Conservation (phyloP, 2,329 filamentous ascomycete species). For the Ophiosphaerella herpotricha region DNA sequence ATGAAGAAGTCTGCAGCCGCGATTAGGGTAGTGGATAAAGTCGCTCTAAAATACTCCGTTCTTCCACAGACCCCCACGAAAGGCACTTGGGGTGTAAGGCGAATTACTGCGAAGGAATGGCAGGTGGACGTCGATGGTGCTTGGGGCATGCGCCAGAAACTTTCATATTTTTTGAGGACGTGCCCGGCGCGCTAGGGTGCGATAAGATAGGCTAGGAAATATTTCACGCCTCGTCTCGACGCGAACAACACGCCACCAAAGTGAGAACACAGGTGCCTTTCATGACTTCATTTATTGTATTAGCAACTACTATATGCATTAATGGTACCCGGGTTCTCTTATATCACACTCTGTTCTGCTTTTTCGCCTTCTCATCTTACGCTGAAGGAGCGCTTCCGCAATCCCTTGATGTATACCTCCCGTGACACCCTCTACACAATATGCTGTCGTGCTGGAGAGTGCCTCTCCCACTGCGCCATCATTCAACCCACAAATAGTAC, state of each 20-base stretch:
- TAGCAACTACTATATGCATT: background rate
- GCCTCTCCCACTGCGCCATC: constrained; percentile 67
- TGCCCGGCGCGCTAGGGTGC: constrained; percentile 20
- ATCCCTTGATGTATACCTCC: constrained; percentile 70
- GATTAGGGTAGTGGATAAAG: background rate
- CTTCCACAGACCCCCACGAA: background rate
- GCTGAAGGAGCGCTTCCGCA: constrained; percentile 55
- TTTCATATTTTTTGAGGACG: constrained; percentile 28
- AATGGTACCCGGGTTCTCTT: background rate
- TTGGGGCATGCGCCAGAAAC: constrained; percentile 23
- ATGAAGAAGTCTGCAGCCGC: constrained; percentile 2
- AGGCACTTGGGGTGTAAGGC: constrained; percentile 12
- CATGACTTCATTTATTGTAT: background rate
- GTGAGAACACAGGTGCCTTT: background rate
- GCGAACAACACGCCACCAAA: too few species aligned
- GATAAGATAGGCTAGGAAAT: constrained; percentile 24
- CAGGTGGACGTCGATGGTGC: constrained; percentile 9
- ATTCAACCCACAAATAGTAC: constrained; percentile 63
- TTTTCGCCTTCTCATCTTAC: constrained; percentile 41
- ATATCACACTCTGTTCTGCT: background rate
- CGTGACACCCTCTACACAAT: constrained; percentile 67
- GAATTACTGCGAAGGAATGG: constrained; percentile 17
- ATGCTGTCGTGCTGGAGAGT: constrained; percentile 61
- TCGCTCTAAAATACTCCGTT: background rate
- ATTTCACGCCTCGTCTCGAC: background rate